Conservation (phyloP, 2,329 filamentous ascomycete genomes). For the Verticillium dahliae region DNA sequence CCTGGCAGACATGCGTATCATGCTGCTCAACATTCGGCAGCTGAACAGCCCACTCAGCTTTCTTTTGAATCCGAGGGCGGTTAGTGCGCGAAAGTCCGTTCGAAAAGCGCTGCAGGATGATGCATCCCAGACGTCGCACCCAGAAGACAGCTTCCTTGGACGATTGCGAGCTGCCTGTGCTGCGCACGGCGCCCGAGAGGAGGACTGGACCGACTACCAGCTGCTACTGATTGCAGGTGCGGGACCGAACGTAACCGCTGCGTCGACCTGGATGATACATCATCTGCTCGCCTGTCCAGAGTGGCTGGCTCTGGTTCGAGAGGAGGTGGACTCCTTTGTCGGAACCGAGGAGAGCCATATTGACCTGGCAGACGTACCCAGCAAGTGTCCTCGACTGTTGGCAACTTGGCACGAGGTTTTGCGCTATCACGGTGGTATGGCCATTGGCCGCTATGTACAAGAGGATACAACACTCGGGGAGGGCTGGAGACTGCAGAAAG, state of each 20-base stretch:
- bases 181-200: slow-evolving; percentile 2
- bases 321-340: background rate
- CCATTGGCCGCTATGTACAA: slow-evolving; percentile 5
- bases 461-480: slow-evolving; percentile 4
- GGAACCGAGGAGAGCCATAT: background rate
- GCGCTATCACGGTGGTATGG: slow-evolving; percentile 4
- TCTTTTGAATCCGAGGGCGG: background rate
- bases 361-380: background rate
- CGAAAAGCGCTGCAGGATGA: background rate
- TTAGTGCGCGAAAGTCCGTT: background rate
- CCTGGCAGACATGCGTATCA: background rate
- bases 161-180: background rate
- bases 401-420: slow-evolving; percentile 6
- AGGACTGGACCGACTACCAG: slow-evolving; percentile 10
- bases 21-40: background rate
- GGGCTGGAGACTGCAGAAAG: slow-evolving; percentile 3
- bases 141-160: background rate
- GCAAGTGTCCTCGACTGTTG: background rate
- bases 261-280: slow-evolving; percentile 6
- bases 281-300: slow-evolving; percentile 3
- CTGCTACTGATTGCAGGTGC: slow-evolving; percentile 7
- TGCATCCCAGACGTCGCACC: background rate
- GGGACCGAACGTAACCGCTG: slow-evolving; percentile 6
- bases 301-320: background rate
- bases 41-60: background rate